These are phyloP conservation scores for Ophiosphaerella narmari DNA, from an alignment of 2,329 filamentous ascomycete genomes.

Conservation along the genomic window DNA sequence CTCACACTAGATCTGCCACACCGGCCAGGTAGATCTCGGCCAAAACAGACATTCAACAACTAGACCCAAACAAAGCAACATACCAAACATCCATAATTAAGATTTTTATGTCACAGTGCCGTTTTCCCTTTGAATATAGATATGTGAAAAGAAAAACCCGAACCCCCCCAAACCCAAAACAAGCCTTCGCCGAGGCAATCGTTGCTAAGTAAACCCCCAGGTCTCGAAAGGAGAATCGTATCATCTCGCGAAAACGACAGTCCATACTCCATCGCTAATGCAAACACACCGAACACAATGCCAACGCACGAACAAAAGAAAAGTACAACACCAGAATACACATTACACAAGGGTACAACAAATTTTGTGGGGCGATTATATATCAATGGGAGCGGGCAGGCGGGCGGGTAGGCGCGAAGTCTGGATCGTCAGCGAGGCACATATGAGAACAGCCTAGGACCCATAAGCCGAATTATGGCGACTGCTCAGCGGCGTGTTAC, in stretches of 20 bases:
- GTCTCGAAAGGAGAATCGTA: neutral
- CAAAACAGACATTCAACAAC: neutral
- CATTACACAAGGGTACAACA: too few relatives aligned
- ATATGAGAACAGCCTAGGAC: neutral
- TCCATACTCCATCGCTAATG: conserved; percentile 15
- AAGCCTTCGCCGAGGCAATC: conserved; percentile 3
- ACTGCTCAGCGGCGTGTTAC: conserved; percentile 24
- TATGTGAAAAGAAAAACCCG: too few relatives aligned
- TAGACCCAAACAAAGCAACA: neutral
- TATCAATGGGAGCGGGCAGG: too few relatives aligned
- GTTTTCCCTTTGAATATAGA: too few relatives aligned
- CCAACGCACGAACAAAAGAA: neutral
- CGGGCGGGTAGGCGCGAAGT: too few relatives aligned
- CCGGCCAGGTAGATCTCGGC: too few relatives aligned
- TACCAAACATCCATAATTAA: neutral
- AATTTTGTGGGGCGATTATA: too few relatives aligned
- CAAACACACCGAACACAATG: neutral
- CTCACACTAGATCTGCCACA: too few relatives aligned
- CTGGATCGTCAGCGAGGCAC: too few relatives aligned
- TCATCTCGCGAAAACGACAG: neutral
- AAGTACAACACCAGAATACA: too few relatives aligned
- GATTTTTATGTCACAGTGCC: too few relatives aligned
- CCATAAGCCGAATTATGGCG: conserved; percentile 44
- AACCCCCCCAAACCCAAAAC: neutral
- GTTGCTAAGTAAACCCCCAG: conserved; percentile 6